Evolutionary conservation across 495 filamentous ascomycete genomes (phyloP).

Genomic region (Hypomontagnella monticulosa): DNA sequence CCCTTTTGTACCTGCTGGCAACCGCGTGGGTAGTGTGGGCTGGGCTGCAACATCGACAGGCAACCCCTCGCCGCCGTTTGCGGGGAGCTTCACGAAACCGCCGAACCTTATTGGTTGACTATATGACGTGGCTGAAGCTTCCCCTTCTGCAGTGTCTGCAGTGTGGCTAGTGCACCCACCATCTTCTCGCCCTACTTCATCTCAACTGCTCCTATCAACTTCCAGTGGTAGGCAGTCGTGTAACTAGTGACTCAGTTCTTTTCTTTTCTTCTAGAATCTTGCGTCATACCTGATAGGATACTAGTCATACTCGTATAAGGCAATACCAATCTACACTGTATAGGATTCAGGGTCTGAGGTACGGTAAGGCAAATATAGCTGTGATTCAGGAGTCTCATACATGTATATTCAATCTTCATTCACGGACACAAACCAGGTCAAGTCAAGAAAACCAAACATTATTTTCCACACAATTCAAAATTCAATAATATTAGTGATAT

Average conservation of each 20-base stretch:
- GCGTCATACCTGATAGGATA: no score
- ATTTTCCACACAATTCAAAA: background rate
- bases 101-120: constrained; percentile 13
- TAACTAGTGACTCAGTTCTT: no score
- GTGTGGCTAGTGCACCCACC: constrained; percentile 17
- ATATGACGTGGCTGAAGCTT: constrained; percentile 28
- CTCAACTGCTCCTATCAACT: no score
- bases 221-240: no score
- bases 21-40: constrained; percentile 23
- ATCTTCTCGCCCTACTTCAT: background rate
- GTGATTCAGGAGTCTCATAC: no score
- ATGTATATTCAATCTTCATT: no score
- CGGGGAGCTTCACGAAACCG: constrained; percentile 28
- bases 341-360: no score
- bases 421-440: no score
- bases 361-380: no score
- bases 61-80: constrained; percentile 39
- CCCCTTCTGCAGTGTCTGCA: background rate
- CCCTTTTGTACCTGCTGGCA: constrained; percentile 44
- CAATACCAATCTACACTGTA: no score
- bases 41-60: constrained; percentile 24
- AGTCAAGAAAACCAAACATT: background rate
- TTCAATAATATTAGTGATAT: constrained; percentile 12
- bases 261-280: no score
- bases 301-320: no score